Conservation (phyloP, 768 basidiomycete genomes). For the Plicaturopsis crispa region DNA sequence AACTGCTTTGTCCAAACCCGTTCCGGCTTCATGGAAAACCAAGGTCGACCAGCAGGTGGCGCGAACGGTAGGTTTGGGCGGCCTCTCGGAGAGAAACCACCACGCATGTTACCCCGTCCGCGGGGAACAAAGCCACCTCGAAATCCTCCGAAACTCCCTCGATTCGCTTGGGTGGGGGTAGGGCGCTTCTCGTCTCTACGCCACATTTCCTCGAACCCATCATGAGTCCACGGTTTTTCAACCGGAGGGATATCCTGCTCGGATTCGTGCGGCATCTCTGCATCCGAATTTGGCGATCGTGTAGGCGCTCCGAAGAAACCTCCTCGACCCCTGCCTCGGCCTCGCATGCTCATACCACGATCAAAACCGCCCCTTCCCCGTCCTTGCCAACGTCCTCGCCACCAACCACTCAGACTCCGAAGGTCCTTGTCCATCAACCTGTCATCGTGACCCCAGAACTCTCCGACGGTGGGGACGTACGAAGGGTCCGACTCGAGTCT, state of each 20-base stretch:
- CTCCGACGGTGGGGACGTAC: conserved; percentile 84
- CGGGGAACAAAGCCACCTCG: conserved; percentile 38
- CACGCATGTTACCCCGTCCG: conserved; percentile 33
- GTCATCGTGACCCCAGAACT: conserved; percentile 95
- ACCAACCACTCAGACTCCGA: conserved; percentile 80
- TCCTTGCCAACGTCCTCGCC: conserved; percentile 74
- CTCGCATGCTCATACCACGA: conserved; percentile 29
- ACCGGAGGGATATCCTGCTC: conserved; percentile 43
- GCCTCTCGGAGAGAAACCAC: conserved; percentile 19
- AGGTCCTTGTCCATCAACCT: conserved; percentile 77
- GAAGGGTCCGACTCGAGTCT: conserved; percentile 80
- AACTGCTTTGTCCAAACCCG: conserved; percentile 79
- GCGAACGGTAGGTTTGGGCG: conserved; percentile 11
- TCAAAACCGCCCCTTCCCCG: conserved; percentile 47
- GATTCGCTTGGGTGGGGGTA: conserved; percentile 20
- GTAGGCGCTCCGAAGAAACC: conserved; percentile 22
- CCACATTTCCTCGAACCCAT: conserved; percentile 86
- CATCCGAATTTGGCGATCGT: conserved; percentile 13
- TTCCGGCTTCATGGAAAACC: conserved; percentile 75
- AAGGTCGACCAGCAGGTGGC: conserved; percentile 38
- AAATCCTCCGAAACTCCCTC: conserved; percentile 27
- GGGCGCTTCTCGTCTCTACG: conserved; percentile 46
- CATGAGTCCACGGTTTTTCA: conserved; percentile 75
- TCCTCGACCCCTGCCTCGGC: conserved; percentile 53
- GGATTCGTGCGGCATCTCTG: conserved; percentile 9